Evolutionary conservation across 352 stramenopile species (phyloP).

Genomic region (Pythium dissimile): DNA sequence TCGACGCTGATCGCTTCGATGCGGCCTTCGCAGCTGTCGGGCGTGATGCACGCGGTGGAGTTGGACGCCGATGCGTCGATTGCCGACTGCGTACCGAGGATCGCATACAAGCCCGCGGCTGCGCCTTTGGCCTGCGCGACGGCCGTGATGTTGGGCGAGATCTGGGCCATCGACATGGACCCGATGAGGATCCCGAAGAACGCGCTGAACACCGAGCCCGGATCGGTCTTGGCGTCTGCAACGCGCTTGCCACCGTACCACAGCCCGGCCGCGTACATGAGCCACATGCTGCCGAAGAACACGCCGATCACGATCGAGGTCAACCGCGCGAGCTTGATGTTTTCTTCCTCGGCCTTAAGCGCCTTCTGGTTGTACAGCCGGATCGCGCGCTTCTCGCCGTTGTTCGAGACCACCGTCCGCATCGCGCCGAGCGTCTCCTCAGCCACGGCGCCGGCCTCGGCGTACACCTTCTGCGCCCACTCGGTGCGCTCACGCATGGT

Average conservation of each 20-base stretch:
- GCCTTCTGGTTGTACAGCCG: constrained; percentile 27
- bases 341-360: constrained; percentile 24
- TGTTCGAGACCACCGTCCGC: constrained; percentile 32
- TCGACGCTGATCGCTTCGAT: constrained; percentile 46
- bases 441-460: constrained; percentile 31
- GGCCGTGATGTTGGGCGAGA: constrained; percentile 30
- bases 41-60: constrained; percentile 30
- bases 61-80: constrained; percentile 30
- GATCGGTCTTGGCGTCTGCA: constrained; percentile 21
- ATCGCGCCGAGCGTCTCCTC: constrained; percentile 38
- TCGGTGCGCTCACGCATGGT: constrained; percentile 21
- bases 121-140: constrained; percentile 28
- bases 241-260: constrained; percentile 36
- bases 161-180: constrained; percentile 29
- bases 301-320: constrained; percentile 23
- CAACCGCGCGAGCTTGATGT: constrained; percentile 27
- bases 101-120: constrained; percentile 27
- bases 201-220: constrained; percentile 26
- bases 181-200: constrained; percentile 38
- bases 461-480: constrained; percentile 25
- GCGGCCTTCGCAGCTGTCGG: constrained; percentile 23
- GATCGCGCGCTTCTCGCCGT: constrained; percentile 27
- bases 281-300: constrained; percentile 27
- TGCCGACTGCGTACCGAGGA: constrained; percentile 29
- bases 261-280: constrained; percentile 25